Evolutionary conservation across 2,329 filamentous ascomycete genomes (phyloP), one percentile per base, ranked within the genome.

Genomic region (Phoma sp.): DNA sequence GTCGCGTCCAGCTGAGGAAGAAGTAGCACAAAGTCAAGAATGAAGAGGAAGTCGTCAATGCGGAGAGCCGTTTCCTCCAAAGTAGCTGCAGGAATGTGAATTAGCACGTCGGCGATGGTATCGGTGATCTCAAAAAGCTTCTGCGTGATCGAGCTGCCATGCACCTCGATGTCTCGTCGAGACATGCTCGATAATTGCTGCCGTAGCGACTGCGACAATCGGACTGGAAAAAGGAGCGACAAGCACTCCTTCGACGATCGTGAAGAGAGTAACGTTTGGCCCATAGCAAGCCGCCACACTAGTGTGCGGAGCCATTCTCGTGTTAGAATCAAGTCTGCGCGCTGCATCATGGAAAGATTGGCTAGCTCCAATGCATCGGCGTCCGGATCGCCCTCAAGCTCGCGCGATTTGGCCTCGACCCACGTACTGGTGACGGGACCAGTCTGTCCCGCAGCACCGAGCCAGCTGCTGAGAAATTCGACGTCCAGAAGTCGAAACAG

Each of bases 81-180:
- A 0, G 78, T 76, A 0, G 75, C 76, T 6, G 77, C 75, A 0
- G 81, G 80, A 11, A 84, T 71, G 39, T 82, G 80, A 22, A 85
- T 76, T 2, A 82, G 70, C 11, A 86, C 83, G 58, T 86, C 83
- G 7, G 83, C 82, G 40, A 86, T 82, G 2, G 82, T 85, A 64
- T 82, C 83, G 0, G 82, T 82, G 56, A 86, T 83, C 61, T 86
- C 83, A 50, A 86, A 84, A 4, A 86, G 73, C 64, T 86, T 86
- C 56, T 83, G 80, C 47, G 85, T 73, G 49, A 86, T 83, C 22
- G 81, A 81, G 33, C 77, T 81, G 7, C 83, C 83, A 59, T 86
- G 82, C 4, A 83, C 79, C 25, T 79, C 79, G 53, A 86, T 79
- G 47, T 79, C 80, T 33, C 79, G 68, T 13, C 71, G 70, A 4